Base-by-base conservation (phyloP, 2,329 filamentous ascomycete species). In the Elsinoe arachidis region DNA sequence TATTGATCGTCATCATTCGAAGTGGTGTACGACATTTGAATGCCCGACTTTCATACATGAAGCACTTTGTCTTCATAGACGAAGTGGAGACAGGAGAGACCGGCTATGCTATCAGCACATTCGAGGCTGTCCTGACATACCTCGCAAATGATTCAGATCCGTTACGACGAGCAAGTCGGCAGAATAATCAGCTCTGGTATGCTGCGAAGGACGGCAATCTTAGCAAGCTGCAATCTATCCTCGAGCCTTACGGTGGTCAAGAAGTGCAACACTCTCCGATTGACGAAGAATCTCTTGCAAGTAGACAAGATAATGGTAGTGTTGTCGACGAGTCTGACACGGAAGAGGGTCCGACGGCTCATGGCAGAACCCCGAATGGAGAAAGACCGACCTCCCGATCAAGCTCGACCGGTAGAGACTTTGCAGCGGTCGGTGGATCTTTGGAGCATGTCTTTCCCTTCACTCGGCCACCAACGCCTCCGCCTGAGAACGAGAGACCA, bases 1-100 rank as follows among this genome's bases (percentile, higher is more conserved):
- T 99, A 12, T 78, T 99, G 17, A 85, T 95, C 61, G 90, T 99
- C 14, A 88, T 99, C 10, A 97, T 99, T 60, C 82, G 92, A 61
- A 89, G 92, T 10, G 88, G 93, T 60, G 84, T 95, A 23, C 84
- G 88, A 59, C 86, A 96, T 71, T 77, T 99, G 7, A 89, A 96
- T 65, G 90, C 93, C 2, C 82, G 92, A 17, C 75, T 99, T 47
- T 79, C 87, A n/a, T 99, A 97, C 69, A 96, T 97, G 79, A 87
- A 92, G 43, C 90, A 95, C 66, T 99, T 96, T 68, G 93, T 96
- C 63, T 99, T 96, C 71, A 91, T 96, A 53, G 93, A 97, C 65
- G 93, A 99, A 72, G 90, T 99, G 7, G 93, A 99, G 63, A 95
- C 85, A 60, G 93, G 93, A 51, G 93, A 99, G 73, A 86, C 95